phyloP scores from a whole-genome alignment of 352 stramenopile genomes.

The Aphanomyces euteiches region DNA sequence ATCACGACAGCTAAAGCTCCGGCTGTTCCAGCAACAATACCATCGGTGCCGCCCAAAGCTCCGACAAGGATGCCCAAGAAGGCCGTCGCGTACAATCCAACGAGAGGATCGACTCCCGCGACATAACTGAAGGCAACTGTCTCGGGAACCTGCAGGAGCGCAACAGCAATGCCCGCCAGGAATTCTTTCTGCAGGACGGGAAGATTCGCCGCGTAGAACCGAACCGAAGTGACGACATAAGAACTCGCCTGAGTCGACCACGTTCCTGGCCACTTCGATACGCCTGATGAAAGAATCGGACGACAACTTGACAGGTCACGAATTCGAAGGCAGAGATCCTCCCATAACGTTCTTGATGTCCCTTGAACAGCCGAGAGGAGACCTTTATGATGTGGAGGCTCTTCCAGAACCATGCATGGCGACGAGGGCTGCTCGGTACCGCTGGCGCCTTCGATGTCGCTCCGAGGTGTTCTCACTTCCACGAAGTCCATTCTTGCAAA shows the following conservation, averaged over 20 bases:
- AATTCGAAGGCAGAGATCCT: no score
- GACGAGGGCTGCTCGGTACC: no score
- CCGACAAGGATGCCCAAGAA: constrained; percentile 86
- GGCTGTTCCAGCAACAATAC: constrained; percentile 83
- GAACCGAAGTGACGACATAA: constrained; percentile 36
- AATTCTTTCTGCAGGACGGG: constrained; percentile 66
- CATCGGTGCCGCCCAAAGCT: constrained; percentile 81
- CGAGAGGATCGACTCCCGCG: constrained; percentile 78
- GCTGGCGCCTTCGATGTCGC: no score
- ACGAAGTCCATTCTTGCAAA: no score
- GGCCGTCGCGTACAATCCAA: constrained; percentile 90
- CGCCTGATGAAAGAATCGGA: no score
- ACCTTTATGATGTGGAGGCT: no score
- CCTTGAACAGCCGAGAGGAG: no score
- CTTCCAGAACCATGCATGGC: no score
- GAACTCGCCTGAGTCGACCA: not conserved
- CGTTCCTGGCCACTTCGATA: no score
- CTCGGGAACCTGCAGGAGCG: constrained; percentile 91
- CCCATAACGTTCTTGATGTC: no score
- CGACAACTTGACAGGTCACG: no score
- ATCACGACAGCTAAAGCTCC: constrained; percentile 91
- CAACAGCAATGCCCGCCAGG: constrained; percentile 84
- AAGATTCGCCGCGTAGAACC: constrained; percentile 56
- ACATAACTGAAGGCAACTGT: constrained; percentile 92
- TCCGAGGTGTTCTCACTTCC: no score